Evolutionary conservation across 306 rosid species (phyloP).

Genomic region (Castanea crenata): DNA sequence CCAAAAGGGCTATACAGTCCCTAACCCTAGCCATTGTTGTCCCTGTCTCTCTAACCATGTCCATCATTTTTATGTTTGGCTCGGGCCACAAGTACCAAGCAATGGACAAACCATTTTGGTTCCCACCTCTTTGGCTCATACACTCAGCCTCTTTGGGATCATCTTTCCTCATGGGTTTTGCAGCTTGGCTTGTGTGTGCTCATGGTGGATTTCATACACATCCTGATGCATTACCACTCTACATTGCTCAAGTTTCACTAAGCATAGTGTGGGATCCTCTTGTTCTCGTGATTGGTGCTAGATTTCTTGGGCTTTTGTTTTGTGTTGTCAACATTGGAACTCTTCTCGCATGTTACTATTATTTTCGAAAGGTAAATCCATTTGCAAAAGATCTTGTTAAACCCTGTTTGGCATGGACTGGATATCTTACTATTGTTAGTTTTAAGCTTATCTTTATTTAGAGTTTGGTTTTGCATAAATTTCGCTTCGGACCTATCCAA

Average conservation of each 20-base stretch:
- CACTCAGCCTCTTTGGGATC: slow-evolving; percentile 43
- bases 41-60: slow-evolving; percentile 39
- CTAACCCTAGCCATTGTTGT: slow-evolving; percentile 40
- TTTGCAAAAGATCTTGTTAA: slow-evolving; percentile 55
- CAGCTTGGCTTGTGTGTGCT: slow-evolving; percentile 80
- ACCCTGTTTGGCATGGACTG: slow-evolving; percentile 45
- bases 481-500: background rate
- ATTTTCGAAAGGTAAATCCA: slow-evolving; percentile 48
- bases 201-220: slow-evolving; percentile 59
- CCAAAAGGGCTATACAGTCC: slow-evolving; percentile 50
- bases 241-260: slow-evolving; percentile 39
- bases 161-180: slow-evolving; percentile 58
- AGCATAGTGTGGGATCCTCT: slow-evolving; percentile 66
- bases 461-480: slow-evolving; percentile 8
- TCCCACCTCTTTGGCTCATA: slow-evolving; percentile 62
- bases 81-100: slow-evolving; percentile 38
- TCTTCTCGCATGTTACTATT: slow-evolving; percentile 35
- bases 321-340: slow-evolving; percentile 39
- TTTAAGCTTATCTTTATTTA: slow-evolving; percentile 28
- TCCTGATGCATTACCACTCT: slow-evolving; percentile 42
- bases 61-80: slow-evolving; percentile 41
- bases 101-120: slow-evolving; percentile 46
- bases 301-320: slow-evolving; percentile 34
- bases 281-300: slow-evolving; percentile 41
- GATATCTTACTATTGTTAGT: slow-evolving; percentile 39